Evolutionary conservation across 257 asterid species (phyloP), one percentile per base, ranked within the genome.

Genomic region (Plectranthus barbatus): DNA sequence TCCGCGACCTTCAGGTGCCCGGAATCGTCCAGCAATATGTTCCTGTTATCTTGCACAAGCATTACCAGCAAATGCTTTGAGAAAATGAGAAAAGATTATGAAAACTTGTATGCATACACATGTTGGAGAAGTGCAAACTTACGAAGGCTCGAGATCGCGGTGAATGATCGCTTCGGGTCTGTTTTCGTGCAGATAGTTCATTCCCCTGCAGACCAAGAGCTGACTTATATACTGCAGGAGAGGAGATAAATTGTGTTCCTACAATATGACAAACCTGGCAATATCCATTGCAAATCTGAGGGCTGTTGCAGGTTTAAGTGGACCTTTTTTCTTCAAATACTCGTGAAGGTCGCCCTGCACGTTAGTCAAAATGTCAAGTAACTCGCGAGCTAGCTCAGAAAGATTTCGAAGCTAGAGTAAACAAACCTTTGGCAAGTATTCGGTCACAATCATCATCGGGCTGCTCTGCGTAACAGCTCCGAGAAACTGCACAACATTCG

Each of bases 371-470:
- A n/a, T n/a, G n/a, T n/a, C n/a, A n/a, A n/a, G n/a, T n/a, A n/a
- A n/a, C n/a, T n/a, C n/a, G n/a, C n/a, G n/a, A n/a, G n/a, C n/a
- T n/a, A n/a, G n/a, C n/a, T n/a, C n/a, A n/a, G n/a, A n/a, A n/a
- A n/a, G n/a, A n/a, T n/a, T n/a, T n/a, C n/a, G n/a, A n/a, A n/a
- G n/a, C n/a, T n/a, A n/a, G n/a, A n/a, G n/a, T n/a, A n/a, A n/a
- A n/a, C n/a, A n/a, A n/a, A 92, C 98, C 94, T 89, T 88, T 9
- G 97, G 95, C 48, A 92, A 79, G 81, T 89, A 92, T 71, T 92
- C 98, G 5, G 92, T 92, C 67, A 92, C 98, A 73, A 92, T 92
- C 98, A 92, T 89, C 98, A 92, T 92, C 13, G 98, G 98, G 78
- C 87, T 86, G 78, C 83, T 86, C 71, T 92, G 98, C 18, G 98